A percentile compares a stretch with the other conserved stretches of the same genome.
Evolutionary conservation across 768 basidiomycete genomes (phyloP).

Genomic region (Panus rudis): DNA sequence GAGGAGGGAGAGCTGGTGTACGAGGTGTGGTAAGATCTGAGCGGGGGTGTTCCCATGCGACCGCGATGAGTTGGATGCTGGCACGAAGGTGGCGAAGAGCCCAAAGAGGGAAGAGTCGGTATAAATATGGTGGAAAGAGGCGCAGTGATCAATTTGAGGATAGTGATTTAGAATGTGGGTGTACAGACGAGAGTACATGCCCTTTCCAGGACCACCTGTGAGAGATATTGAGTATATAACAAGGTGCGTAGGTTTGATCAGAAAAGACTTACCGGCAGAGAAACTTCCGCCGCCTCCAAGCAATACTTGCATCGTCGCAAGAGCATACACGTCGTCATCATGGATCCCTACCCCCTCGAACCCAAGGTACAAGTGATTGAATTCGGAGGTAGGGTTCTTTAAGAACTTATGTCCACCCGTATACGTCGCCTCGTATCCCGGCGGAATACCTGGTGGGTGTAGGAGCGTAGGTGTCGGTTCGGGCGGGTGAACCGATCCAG

Average conservation of each 20-base stretch:
- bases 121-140: conserved; percentile 97
- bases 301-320: conserved; percentile 91
- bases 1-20: conserved; percentile 75
- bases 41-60: conserved; percentile 54
- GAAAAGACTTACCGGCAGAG: conserved; percentile 59
- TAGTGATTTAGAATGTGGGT: conserved; percentile 94
- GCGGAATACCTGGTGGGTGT: conserved; percentile 3
- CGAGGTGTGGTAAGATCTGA: conserved; percentile 76
- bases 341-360: conserved; percentile 90
- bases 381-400: conserved; percentile 53
- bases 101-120: conserved; percentile 92
- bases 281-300: conserved; percentile 95
- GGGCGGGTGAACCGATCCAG: conserved; percentile 31
- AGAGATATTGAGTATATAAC: conserved; percentile 1
- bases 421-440: conserved; percentile 39
- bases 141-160: conserved; percentile 90
- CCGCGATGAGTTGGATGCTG: conserved; percentile 41
- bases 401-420: conserved; percentile 81
- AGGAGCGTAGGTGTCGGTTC: conserved; percentile 17
- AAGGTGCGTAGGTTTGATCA: conserved; percentile 7
- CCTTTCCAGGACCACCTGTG: conserved; percentile 91
- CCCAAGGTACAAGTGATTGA: conserved; percentile 88
- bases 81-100: conserved; percentile 79
- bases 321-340: conserved; percentile 86
- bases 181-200: conserved; percentile 97